Evolutionary conservation across 202 grass and related monocot species (phyloP), one percentile per base, ranked within the genome.

Genomic region (Saccharum hybrid): DNA sequence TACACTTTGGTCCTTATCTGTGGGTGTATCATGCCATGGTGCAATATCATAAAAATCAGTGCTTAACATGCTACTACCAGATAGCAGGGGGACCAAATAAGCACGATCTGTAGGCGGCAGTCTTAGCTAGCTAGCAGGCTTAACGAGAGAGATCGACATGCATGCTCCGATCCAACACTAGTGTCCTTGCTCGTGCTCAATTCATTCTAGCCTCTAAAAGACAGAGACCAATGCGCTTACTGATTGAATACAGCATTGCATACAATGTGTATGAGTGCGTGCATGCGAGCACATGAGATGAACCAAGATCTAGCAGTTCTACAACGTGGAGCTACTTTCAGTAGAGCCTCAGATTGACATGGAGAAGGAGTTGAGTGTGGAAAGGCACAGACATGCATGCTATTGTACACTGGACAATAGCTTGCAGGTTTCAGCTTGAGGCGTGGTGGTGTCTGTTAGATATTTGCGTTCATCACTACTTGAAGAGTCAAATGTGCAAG

Each of bases 1-100:
- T 74, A 62, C 36, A 56, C 57, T 19, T 70, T 61, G 82, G 74
- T 19, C 74, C 82, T 85, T 28, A 82, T 88, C 75, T 84, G 72
- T 56, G 33, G 19, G 26, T 34, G 76, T 74, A 78, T 89, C 88
- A 87, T 71, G 70, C 42, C 10, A 39, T 16, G 30, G 30, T 90
- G 84, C 74, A 75, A 90, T 34, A 78, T 31, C 84, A 90, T 84
- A 87, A 84, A 90, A 90, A 84, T 90, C 88, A 67, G 88, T 60
- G 88, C 64, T 87, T 76, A 84, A 87, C 88, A 83, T 83, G 80
- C 88, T 87, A 83, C 88, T 70, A 41, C 36, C 10, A 57, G 75
- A 84, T 90, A 90, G 84, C 80, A 76, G 37, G 88, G 84, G 80
- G 88, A 87, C 88, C 88, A 79, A 26, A 80, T 30, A 21, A 81